phyloP scores from a whole-genome alignment of 768 basidiomycete species.

The Strobilomyces dryophilus region DNA sequence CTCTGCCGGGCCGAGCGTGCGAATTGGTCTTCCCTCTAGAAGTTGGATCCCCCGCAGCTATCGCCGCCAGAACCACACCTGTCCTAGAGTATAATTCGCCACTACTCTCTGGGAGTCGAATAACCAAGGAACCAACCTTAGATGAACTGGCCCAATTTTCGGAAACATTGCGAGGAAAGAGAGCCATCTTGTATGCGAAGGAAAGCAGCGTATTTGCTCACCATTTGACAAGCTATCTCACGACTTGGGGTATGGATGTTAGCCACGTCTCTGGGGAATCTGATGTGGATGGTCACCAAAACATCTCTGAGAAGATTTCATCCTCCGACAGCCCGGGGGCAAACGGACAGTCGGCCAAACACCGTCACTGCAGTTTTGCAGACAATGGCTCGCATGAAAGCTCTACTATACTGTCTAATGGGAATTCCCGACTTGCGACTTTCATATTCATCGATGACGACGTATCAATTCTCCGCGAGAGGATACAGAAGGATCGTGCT shows the following conservation, averaged over 20 bases:
- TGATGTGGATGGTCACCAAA: constrained; percentile 40
- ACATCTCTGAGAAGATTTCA: constrained; percentile 12
- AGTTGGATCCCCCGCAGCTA: constrained; percentile 46
- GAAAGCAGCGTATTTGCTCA: constrained; percentile 88
- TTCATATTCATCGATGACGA: constrained; percentile 95
- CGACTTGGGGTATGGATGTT: constrained; percentile 94
- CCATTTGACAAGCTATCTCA: constrained; percentile 89
- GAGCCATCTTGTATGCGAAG: constrained; percentile 79
- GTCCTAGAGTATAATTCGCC: constrained; percentile 46
- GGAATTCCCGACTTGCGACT: constrained; percentile 32
- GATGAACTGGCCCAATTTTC: constrained; percentile 76
- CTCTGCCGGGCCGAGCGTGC: constrained; percentile 50
- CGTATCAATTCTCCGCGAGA: constrained; percentile 70
- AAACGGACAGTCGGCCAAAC: constrained; percentile 11
- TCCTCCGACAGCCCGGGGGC: constrained; percentile 2
- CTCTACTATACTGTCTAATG: constrained; percentile 16
- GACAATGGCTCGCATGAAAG: constrained; percentile 22
- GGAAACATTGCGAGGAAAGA: constrained; percentile 78
- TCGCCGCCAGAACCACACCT: constrained; percentile 37
- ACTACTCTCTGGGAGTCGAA: constrained; percentile 45
- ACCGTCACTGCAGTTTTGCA: constrained; percentile 20
- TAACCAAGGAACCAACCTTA: constrained; percentile 70
- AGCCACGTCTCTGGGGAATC: constrained; percentile 68
- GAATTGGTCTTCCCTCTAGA: constrained; percentile 65
- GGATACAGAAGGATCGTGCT: constrained; percentile 62